Evolutionary conservation across 371 early-diverging fungal genomes (phyloP), one percentile per base, ranked within the genome.

Genomic region (Rhizopus delemar): DNA sequence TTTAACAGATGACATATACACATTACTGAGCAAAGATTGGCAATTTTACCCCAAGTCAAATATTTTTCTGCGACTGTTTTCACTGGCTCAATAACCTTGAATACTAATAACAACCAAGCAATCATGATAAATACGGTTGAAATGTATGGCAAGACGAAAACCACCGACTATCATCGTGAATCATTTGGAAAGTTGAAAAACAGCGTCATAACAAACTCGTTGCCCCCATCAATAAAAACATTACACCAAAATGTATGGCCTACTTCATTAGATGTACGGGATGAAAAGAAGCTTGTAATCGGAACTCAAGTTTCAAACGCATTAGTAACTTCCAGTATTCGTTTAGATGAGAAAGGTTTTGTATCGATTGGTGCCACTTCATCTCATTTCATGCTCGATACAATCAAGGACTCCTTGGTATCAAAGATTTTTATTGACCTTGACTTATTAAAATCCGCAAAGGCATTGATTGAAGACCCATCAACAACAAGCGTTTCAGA

Each of bases 401-500:
- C 58, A 57, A 57, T 57, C 43, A 57, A 57, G 51, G 58, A 51
- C 51, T 57, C 58, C 43, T 57, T 57, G 58, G 51, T 43, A 57
- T 41, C 51, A 31, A 57, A 57, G 34, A 57, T 57, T 51, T 57
- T 50, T 57, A 50, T 57, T 50, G 58, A 57, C 33, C 50, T 57
- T 51, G 38, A 57, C 12, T 54, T 43, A 56, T 56, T 56, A 56
- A 46, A 56, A 56, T 46, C 56, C 9, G 56, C 56, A 56, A 56
- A 56, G 35, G 35, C 46, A 56, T 56, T 56, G 54, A 33, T 43
- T 43, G 56, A 56, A 56, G 56, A 46, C 46, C 56, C 46, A 46
- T 56, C 46, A 56, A 46, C 46, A 16, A 46, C 56, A 56, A 35
- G 22, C 2, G 38, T 56, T 56, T 49, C 53, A 5, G 46, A 51